Evolutionary conservation across 495 filamentous ascomycete species (phyloP).

Genomic region (Neurospora hispaniola): DNA sequence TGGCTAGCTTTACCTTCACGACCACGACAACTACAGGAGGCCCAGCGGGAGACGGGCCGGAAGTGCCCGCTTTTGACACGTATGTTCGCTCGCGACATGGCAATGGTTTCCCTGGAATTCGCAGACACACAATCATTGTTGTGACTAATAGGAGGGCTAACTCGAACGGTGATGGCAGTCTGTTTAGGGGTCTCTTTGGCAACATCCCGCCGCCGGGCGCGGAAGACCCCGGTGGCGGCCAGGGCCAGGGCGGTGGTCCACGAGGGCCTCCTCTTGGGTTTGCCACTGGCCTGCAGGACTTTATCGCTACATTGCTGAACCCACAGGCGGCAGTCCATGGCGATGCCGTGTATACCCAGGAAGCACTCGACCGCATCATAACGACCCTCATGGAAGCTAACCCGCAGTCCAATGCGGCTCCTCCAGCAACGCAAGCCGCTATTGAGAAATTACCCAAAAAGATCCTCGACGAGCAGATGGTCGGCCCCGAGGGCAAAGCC

Average conservation of each 20-base stretch:
- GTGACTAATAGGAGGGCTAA: neutral
- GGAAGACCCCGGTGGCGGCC: conserved; percentile 2
- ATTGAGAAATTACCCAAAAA: conserved; percentile 67
- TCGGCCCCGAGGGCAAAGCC: conserved; percentile 47
- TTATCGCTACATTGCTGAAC: conserved; percentile 46
- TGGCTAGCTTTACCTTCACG: conserved; percentile 25
- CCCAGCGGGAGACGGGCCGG: neutral
- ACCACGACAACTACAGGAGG: conserved; percentile 8
- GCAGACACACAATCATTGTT: neutral
- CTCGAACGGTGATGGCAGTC: neutral
- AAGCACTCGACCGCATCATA: conserved; percentile 82
- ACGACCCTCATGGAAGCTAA: conserved; percentile 79
- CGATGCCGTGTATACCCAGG: conserved; percentile 87
- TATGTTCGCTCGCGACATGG: conserved; percentile 3
- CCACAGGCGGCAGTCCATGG: conserved; percentile 48
- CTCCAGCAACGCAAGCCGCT: conserved; percentile 64
- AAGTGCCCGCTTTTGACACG: conserved; percentile 8
- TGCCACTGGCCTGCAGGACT: conserved; percentile 22
- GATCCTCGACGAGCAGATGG: conserved; percentile 51
- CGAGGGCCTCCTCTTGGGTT: conserved; percentile 15
- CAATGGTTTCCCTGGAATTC: neutral
- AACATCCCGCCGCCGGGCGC: conserved; percentile 2
- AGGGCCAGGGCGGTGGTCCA: conserved; percentile 8
- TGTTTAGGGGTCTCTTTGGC: conserved; percentile 12
- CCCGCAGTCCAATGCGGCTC: conserved; percentile 62